These are phyloP conservation scores for Pneumocystis jirovecii DNA, from an alignment of 1,139 yeast species.

Conservation along the genomic window DNA sequence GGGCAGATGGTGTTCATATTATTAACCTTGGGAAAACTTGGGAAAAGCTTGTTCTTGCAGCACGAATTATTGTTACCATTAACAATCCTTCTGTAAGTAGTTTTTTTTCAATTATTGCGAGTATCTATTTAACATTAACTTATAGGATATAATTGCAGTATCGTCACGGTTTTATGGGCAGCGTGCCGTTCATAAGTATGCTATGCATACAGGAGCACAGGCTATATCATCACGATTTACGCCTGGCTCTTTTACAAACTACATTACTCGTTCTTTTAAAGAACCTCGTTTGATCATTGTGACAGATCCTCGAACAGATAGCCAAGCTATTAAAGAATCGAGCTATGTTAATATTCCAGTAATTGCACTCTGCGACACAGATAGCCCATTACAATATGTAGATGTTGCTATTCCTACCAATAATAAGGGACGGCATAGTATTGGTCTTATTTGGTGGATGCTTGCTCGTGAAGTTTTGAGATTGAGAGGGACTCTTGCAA, in stretches of 20 bases:
- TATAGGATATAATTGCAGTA: slow-evolving; percentile 91
- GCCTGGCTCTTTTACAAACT: slow-evolving; percentile 99
- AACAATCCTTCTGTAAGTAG: slow-evolving; percentile 53
- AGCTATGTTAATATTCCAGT: slow-evolving; percentile 99
- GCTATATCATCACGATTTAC: slow-evolving; percentile 99
- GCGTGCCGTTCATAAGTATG: slow-evolving; percentile 99
- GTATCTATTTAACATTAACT: too few species aligned
- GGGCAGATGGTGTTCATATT: slow-evolving; percentile 99
- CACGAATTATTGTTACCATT: slow-evolving; percentile 98
- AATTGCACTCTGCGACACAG: slow-evolving; percentile 96
- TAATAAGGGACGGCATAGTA: slow-evolving; percentile 99
- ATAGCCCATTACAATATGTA: slow-evolving; percentile 97
- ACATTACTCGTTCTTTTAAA: slow-evolving; percentile 99
- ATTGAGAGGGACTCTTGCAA: slow-evolving; percentile 94
- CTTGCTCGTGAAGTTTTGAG: slow-evolving; percentile 98
- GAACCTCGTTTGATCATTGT: slow-evolving; percentile 99
- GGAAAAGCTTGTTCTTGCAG: slow-evolving; percentile 98
- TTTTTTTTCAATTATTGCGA: not conserved
- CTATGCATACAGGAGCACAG: slow-evolving; percentile 99
- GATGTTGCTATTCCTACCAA: slow-evolving; percentile 99
- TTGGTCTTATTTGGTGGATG: slow-evolving; percentile 99
- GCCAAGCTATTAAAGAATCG: slow-evolving; percentile 99
- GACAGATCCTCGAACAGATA: slow-evolving; percentile 99
- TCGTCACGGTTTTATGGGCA: slow-evolving; percentile 99
- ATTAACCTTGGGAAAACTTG: slow-evolving; percentile 92